These are phyloP conservation scores for Sesbania bispinosa DNA, from an alignment of 306 rosid species.

Conservation along the genomic window DNA sequence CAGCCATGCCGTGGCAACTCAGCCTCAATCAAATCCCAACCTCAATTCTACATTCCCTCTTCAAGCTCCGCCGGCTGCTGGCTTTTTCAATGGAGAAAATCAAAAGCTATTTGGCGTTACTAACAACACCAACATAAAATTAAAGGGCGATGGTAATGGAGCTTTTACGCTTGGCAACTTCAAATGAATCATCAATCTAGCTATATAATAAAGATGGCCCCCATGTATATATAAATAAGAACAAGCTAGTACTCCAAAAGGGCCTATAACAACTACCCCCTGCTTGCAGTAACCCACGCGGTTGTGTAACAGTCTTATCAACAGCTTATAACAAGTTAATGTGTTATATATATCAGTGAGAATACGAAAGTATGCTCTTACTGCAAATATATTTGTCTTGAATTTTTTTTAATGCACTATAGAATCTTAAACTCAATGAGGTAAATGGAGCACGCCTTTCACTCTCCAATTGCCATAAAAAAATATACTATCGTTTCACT, in stretches of 20 bases:
- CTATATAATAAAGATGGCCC: not conserved
- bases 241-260: not conserved
- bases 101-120: constrained; percentile 22
- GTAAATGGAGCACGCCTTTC: no score
- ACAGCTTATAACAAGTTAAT: not conserved
- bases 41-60: not conserved
- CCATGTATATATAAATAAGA: not conserved
- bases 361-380: no score
- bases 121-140: constrained; percentile 32
- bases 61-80: not conserved
- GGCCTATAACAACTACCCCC: not conserved
- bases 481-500: no score
- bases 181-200: constrained; percentile 3
- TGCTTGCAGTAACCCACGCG: not conserved
- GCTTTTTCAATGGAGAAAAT: constrained; percentile 26
- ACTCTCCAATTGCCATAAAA: no score
- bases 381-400: no score
- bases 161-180: constrained; percentile 13
- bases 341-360: no score
- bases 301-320: constrained; percentile 4
- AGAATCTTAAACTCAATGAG: no score
- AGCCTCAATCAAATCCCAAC: not conserved
- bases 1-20: not conserved
- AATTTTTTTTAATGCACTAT: no score
- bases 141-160: constrained; percentile 37